These are phyloP conservation scores for Actinidia chinensis DNA, from an alignment of 179 eudicot genomes.

Conservation along the genomic window DNA sequence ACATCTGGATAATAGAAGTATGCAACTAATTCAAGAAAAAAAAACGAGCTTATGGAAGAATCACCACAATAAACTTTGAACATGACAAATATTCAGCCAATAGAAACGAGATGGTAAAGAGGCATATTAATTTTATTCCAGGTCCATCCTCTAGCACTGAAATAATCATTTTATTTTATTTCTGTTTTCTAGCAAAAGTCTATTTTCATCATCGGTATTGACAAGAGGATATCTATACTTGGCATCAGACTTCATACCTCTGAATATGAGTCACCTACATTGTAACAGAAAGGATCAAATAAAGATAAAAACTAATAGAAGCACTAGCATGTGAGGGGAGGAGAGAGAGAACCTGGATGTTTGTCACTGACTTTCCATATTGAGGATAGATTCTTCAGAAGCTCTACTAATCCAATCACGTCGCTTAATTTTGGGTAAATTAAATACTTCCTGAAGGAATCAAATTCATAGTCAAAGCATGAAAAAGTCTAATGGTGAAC, in stretches of 20 bases:
- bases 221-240: constrained; percentile 14
- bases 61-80: too few relatives aligned
- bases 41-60: neutral
- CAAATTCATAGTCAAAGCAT: neutral
- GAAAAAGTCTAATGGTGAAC: neutral
- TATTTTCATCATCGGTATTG: neutral
- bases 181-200: too few relatives aligned
- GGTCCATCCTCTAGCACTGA: too few relatives aligned
- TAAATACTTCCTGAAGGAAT: constrained; percentile 2
- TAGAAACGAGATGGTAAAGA: too few relatives aligned
- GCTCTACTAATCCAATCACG: constrained; percentile 52
- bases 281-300: constrained; percentile 37
- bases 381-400: constrained; percentile 41
- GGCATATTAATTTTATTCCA: too few relatives aligned
- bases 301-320: neutral
- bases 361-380: constrained; percentile 51
- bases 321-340: neutral
- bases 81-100: too few relatives aligned
- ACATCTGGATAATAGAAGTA: too few relatives aligned
- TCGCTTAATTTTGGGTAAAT: constrained; percentile 30
- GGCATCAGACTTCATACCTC: constrained; percentile 36
- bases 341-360: constrained; percentile 40
- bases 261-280: constrained; percentile 59
- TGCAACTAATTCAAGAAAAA: too few relatives aligned
- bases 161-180: too few relatives aligned